Evolutionary conservation across 768 basidiomycete genomes (phyloP).

Genomic region (Albatrellus ellisii): DNA sequence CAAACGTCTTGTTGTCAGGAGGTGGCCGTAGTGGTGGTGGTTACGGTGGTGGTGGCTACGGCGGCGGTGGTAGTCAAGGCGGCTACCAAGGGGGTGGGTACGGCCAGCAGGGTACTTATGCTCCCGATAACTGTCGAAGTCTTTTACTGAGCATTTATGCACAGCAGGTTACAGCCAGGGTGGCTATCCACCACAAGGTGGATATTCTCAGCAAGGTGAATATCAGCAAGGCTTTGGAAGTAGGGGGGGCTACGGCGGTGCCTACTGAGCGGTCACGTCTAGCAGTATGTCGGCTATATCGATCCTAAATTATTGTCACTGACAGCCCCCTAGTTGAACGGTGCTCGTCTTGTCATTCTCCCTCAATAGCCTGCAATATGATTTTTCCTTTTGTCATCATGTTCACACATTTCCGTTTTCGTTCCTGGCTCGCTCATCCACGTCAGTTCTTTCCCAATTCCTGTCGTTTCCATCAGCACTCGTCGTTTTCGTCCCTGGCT

Average conservation of each 20-base stretch:
- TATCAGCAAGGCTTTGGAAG: conserved; percentile 2
- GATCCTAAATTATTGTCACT: too few species aligned
- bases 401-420: conserved; percentile 6
- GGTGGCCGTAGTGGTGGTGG: conserved; percentile 13
- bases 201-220: conserved; percentile 12
- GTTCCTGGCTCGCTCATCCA: conserved; percentile 24
- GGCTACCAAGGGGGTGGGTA: conserved; percentile 17
- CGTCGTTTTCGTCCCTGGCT: conserved; percentile 27
- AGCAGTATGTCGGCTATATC: conserved; percentile 5
- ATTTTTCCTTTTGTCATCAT: conserved; percentile 9
- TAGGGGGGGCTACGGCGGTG: background rate
- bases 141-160: too few species aligned
- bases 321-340: background rate
- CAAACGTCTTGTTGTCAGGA: conserved; percentile 13
- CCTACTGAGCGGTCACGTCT: conserved; percentile 11
- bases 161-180: too few species aligned
- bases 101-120: background rate
- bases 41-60: conserved; percentile 1
- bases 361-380: too few species aligned
- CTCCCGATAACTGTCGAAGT: too few species aligned
- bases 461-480: conserved; percentile 27
- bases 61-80: conserved; percentile 9
- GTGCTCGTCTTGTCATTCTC: background rate
- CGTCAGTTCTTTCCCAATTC: conserved; percentile 22
- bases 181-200: conserved; percentile 5